Evolutionary conservation across 2,329 filamentous ascomycete genomes (phyloP).

Genomic region (Claviceps capensis): DNA sequence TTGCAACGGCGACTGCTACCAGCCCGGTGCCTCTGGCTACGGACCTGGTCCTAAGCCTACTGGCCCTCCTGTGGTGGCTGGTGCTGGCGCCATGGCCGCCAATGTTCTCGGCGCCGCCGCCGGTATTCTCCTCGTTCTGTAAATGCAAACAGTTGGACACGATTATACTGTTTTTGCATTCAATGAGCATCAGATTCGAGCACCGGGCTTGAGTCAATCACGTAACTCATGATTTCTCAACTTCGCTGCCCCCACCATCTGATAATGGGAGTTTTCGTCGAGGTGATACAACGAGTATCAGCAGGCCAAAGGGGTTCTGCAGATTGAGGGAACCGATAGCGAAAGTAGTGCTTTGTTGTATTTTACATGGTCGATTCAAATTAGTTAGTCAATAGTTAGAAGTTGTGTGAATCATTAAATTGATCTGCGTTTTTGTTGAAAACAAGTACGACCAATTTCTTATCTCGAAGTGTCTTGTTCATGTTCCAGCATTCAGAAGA

Average conservation of each 20-base stretch:
- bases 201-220: too few relatives aligned
- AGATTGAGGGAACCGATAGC: background rate
- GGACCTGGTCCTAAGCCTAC: too few relatives aligned
- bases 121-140: conserved; percentile 12
- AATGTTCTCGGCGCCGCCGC: conserved; percentile 12
- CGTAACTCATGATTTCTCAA: background rate
- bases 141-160: conserved; percentile 1
- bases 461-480: too few relatives aligned
- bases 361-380: too few relatives aligned
- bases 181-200: too few relatives aligned
- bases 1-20: too few relatives aligned
- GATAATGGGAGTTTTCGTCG: background rate
- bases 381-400: background rate
- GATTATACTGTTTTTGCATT: background rate
- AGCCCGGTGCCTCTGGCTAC: too few relatives aligned
- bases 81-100: conserved; percentile 9
- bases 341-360: background rate
- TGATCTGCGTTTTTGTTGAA: too few relatives aligned
- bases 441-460: too few relatives aligned
- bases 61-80: conserved; percentile 7
- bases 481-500: too few relatives aligned
- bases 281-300: background rate
- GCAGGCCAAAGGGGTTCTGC: background rate
- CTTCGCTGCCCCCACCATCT: background rate
- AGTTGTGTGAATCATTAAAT: too few relatives aligned